Base-by-base conservation (phyloP, 345 rosid species). In the Citrus hindsii region DNA sequence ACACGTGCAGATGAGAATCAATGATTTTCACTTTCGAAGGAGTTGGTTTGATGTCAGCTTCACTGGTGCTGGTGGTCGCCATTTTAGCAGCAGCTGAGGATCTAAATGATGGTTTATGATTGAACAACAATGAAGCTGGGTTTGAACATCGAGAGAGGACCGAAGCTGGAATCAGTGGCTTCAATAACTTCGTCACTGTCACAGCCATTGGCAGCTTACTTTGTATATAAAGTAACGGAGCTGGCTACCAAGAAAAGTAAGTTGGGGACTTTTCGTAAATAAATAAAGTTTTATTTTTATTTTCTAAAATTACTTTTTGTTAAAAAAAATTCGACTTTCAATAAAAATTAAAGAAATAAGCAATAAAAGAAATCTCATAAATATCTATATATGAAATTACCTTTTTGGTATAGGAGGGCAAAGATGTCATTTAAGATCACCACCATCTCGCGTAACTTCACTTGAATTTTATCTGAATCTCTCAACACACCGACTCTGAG, bases 1-100 rank as follows among this genome's bases (percentile, higher is more conserved):
- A 93, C 0, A 95, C 79, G 85, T 95, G 99, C 74, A 95, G 88
- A 87, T 95, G 99, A 10, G 98, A 90, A 84, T 95, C 98, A 62
- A 95, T 91, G 73, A 85, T 84, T 76, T 68, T 35, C 62, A 77
- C 83, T 73, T 60, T 25, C 53, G 73, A 48, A 64, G 85, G 28
- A 67, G 80, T 63, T 35, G 88, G 48, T 53, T 76, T 74, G 13
- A 18, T 38, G 30, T 67, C 82, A 60, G 92, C 32, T 73, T 58
- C 86, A 76, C 64, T 6, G n/a, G 89, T 77, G 65, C 67, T 6
- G n/a, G 89, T 77, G 65, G 91, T 89, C 95, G 70, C 46, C 70
- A 95, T 92, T 85, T 73, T 89, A 48, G 86, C 72, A 51, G 83
- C 72, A 51, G 82, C 85, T 21, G 79, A 61, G 59, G 74, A 72